Evolutionary conservation across 2,329 filamentous ascomycete species (phyloP), one percentile per base, ranked within the genome.

Genomic region (Rutstroemia sp.): DNA sequence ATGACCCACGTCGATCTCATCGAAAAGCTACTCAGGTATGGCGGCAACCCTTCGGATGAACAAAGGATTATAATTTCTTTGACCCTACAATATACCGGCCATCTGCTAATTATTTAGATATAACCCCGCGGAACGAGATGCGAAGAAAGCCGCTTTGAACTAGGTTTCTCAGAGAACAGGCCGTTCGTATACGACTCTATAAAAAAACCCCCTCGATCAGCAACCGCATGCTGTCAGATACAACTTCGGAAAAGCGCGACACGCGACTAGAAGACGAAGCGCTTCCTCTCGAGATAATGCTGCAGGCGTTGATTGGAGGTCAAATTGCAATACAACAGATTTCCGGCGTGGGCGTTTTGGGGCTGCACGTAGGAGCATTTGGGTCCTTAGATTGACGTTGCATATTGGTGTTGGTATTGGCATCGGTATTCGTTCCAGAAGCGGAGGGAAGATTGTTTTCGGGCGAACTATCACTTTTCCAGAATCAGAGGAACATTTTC

Each of bases 1-100:
- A 96, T 99, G 88, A 99, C 94, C 59, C 94, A 99, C 75, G 94
- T 99, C 68, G 94, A 99, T 72, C 79, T 99, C 61, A 96, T 99
- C 67, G 94, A 99, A 80, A 99, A 99, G 77, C 83, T 99, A 51
- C 83, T 99, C 63, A 90, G 92, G 89, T 95, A 85, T 66, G 66
- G 19, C 61, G n/a, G 53, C 50, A 30, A 44, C 41, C 37, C 34
- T 14, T 9, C 49, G 34, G 34, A 49, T 0, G 9, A n/a, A 42
- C 23, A 49, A 38, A 41, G 34, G 27, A 34, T 38, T 21, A 18
- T 30, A n/a, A 16, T 30, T 4, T 8, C 30, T 34, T 34, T 34
- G 30, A 34, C 30, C 30, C 12, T 34, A 12, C 30, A 34, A 12
- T 12, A 34, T 14, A n/a, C 49, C 52, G 44, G 59, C 63, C 49